phyloP scores from a whole-genome alignment of 2,329 filamentous ascomycete species.

The Nakataea oryzae region DNA sequence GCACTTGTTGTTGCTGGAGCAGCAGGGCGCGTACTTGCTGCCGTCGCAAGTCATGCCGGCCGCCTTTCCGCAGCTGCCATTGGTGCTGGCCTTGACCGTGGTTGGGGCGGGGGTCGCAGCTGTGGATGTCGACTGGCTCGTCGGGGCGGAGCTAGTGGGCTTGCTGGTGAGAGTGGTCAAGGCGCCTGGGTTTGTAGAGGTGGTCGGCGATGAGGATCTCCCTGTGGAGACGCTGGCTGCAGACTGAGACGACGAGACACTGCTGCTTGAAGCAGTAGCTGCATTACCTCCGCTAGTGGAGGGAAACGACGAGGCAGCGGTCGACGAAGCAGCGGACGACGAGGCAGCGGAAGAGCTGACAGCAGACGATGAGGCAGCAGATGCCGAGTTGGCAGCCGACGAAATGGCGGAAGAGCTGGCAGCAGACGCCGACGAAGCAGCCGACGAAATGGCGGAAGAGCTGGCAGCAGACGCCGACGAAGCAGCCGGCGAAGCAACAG shows the following conservation, averaged over 20 bases:
- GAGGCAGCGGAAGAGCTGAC: background rate
- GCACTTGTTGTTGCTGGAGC: background rate
- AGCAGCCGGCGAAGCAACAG: background rate
- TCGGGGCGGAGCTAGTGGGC: no score
- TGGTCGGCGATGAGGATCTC: no score
- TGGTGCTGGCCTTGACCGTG: background rate
- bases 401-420: no score
- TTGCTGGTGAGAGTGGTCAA: no score
- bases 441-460: background rate
- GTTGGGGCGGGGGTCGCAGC: background rate
- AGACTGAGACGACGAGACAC: no score
- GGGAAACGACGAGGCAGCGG: no score
- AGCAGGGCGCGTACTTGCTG: background rate
- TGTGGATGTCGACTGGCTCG: no score
- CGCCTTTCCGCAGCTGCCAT: constrained; percentile 4
- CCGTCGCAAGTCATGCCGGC: background rate
- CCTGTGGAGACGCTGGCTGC: no score
- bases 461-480: no score
- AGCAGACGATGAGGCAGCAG: background rate
- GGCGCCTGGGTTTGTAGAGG: no score
- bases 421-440: background rate
- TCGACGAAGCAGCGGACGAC: background rate
- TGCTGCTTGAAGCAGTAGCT: no score
- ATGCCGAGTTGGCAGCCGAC: background rate
- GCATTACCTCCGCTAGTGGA: no score